These are phyloP conservation scores for Yamadazyma philogaea DNA, from an alignment of 805 yeast genomes.

Conservation along the genomic window DNA sequence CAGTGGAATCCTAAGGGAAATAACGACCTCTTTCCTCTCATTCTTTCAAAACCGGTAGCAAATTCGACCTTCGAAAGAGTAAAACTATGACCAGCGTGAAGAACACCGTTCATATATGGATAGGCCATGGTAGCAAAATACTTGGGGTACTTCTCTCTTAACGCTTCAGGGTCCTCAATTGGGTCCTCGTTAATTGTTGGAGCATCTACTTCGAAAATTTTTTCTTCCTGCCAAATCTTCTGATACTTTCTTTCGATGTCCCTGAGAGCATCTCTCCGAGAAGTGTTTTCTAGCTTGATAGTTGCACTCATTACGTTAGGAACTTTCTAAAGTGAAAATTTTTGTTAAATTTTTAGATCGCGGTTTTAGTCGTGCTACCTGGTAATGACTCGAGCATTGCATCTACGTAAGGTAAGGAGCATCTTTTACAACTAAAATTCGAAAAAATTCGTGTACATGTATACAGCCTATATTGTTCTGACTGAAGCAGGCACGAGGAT, in stretches of 20 bases:
- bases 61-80: slow-evolving; percentile 93
- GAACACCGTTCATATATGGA: slow-evolving; percentile 98
- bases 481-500: slow-evolving; percentile 10
- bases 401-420: too few species aligned
- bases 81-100: slow-evolving; percentile 97
- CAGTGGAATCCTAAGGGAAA: slow-evolving; percentile 98
- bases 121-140: slow-evolving; percentile 93
- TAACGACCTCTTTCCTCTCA: slow-evolving; percentile 87
- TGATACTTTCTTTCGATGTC: slow-evolving; percentile 88
- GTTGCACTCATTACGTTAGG: slow-evolving; percentile 27
- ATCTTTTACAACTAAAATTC: too few species aligned
- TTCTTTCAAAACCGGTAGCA: slow-evolving; percentile 89
- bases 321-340: slow-evolving; percentile 3
- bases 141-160: slow-evolving; percentile 79
- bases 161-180: slow-evolving; percentile 53
- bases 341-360: slow-evolving; percentile 4
- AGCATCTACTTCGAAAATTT: slow-evolving; percentile 83
- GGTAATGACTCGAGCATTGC: slow-evolving; percentile 4
- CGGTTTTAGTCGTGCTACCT: not conserved
- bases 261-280: slow-evolving; percentile 91
- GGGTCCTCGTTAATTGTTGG: slow-evolving; percentile 67
- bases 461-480: slow-evolving; percentile 1
- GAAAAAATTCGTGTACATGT: not conserved
- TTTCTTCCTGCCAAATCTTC: slow-evolving; percentile 80
- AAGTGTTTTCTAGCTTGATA: slow-evolving; percentile 58